Evolutionary conservation across 2,329 filamentous ascomycete species (phyloP), one percentile per base, ranked within the genome.

Genomic region (Neoarthrinium moseri): DNA sequence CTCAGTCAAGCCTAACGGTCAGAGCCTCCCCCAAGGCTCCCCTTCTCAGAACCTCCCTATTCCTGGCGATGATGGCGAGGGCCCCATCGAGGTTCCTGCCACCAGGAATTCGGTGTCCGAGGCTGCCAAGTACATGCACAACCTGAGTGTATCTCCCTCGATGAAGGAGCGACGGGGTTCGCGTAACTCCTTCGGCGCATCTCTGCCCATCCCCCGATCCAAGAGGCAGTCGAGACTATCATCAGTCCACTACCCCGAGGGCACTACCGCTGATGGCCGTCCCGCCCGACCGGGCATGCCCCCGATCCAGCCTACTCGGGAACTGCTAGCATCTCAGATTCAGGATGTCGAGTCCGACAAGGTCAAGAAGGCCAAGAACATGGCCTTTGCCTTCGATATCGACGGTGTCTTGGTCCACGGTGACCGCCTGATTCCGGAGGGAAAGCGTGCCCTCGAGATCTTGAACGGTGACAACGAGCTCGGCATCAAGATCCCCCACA

Each of bases 311-410:
- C 73, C 81, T 37, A 78, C 82, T 4, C 80, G 84, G 24, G 83
- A 87, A 40, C 81, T 89, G 50, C 71, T 89, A 50, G 83, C 82
- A 29, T 80, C 83, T 3, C 85, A 88, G 66, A 73, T 88, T 17
- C 86, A 90, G 68, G 80, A 84, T 52, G 72, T 89, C 53, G 74
- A 78, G 55, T 67, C 76, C 46, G 78, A 84, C 56, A 87, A 86
- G 70, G 85, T 87, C 13, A 69, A 69, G 23, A 77, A 78, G 47
- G 86, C 84, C 48, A 89, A 89, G 76, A 84, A 89, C 71, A 89
- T 90, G 84, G 84, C 84, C 6, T 91, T 91, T 54, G 87, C 84
- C 58, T 91, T 91, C 53, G 87, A 91, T 66, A 85, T 87, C 49
- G 87, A 90, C 57, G 86, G 86, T 71, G 86, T 90, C 48, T 74